These are phyloP conservation scores for Pseudocercospora fuligena DNA, from an alignment of 2,329 filamentous ascomycete genomes.

Conservation along the genomic window DNA sequence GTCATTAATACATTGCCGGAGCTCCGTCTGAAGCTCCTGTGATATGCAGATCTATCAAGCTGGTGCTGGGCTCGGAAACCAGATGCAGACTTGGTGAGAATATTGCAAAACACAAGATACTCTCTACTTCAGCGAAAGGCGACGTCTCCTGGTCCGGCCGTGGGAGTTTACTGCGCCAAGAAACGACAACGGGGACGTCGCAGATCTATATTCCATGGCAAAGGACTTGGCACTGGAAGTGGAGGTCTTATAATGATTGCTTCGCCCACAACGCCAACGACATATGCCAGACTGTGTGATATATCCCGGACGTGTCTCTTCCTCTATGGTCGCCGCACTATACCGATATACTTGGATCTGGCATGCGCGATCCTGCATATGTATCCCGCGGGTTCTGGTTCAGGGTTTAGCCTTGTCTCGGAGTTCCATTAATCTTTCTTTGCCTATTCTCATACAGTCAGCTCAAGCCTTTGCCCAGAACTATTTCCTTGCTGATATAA, in stretches of 20 bases:
- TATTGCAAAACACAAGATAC: not conserved
- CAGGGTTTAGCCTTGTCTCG: conserved; percentile 5
- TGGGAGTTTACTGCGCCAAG: not conserved
- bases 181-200: not conserved
- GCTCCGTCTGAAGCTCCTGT: too few relatives aligned
- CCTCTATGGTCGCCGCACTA: not conserved
- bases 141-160: not conserved
- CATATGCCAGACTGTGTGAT: not conserved
- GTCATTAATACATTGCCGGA: too few relatives aligned
- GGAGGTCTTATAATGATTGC: not conserved
- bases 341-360: not conserved
- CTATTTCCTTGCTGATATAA: not conserved
- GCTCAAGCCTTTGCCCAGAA: conserved; percentile 6
- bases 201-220: not conserved
- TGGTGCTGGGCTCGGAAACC: too few relatives aligned
- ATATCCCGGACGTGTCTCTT: not conserved
- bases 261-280: not conserved
- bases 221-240: not conserved
- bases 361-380: not conserved
- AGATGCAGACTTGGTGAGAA: not conserved
- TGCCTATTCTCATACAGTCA: not conserved
- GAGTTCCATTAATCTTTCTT: not conserved
- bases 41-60: not conserved
- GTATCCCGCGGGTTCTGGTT: not conserved
- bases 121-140: not conserved